Percentiles rank a stretch among this genome's conserved stretches.
These are phyloP conservation scores for Cyclotella baltica DNA, from an alignment of 108 stramenopile species.

Conservation along the genomic window DNA sequence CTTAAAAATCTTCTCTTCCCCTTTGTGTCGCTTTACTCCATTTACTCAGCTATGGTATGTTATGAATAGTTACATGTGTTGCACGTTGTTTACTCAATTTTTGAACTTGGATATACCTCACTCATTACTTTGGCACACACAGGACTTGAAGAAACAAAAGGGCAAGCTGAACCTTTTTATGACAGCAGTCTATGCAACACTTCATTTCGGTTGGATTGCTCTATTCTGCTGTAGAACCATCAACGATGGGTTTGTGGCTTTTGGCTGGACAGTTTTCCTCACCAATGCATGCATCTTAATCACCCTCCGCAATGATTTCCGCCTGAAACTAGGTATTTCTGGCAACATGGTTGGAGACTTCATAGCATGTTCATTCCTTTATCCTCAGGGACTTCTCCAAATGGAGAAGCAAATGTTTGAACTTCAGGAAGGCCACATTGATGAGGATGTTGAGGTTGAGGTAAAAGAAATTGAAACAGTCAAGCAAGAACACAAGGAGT, in stretches of 20 bases:
- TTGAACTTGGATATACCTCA: too few species aligned
- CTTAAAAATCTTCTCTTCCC: slow-evolving; percentile 46
- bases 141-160: slow-evolving; percentile 7
- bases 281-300: slow-evolving; percentile 28
- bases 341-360: slow-evolving; percentile 34
- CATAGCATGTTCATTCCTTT: slow-evolving; percentile 14
- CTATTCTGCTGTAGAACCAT: slow-evolving; percentile 48
- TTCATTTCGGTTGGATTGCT: slow-evolving; percentile 20
- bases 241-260: slow-evolving; percentile 51
- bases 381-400: slow-evolving; percentile 26
- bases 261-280: slow-evolving; percentile 46
- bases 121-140: too few species aligned
- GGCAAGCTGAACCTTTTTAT: background rate
- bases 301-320: background rate
- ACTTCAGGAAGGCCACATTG: background rate
- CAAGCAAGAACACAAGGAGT: background rate
- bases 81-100: too few species aligned
- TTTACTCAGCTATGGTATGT: slow-evolving; percentile 27
- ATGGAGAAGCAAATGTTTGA: slow-evolving; percentile 19
- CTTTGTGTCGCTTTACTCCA: slow-evolving; percentile 39
- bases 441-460: background rate
- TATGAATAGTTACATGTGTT: too few species aligned
- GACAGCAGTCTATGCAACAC: background rate
- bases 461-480: background rate
- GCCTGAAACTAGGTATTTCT: background rate